Conservation (phyloP, 2,329 filamentous ascomycete genomes). For the Metarhizium anisopliae region DNA sequence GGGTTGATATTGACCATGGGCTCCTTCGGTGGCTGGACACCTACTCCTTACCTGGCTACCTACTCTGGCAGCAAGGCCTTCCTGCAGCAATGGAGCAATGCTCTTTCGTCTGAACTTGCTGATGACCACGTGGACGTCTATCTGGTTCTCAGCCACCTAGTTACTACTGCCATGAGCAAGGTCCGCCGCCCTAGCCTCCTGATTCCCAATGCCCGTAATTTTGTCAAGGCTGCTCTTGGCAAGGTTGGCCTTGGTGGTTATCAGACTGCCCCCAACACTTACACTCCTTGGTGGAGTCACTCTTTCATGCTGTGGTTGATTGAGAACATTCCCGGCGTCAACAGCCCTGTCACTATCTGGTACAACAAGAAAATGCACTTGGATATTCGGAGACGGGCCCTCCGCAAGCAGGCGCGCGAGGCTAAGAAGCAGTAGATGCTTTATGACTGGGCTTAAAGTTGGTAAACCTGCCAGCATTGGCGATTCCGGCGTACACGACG, state of each 20-base stretch:
- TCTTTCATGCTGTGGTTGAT: constrained; percentile 80
- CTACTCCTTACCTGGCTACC: constrained; percentile 85
- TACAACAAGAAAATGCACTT: constrained; percentile 64
- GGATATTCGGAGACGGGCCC: constrained; percentile 70
- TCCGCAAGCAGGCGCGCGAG: constrained; percentile 77
- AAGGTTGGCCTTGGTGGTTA: constrained; percentile 79
- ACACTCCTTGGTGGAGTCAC: constrained; percentile 90
- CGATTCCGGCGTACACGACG: background rate
- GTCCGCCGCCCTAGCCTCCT: constrained; percentile 68
- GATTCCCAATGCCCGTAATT: constrained; percentile 73
- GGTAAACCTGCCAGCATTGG: background rate
- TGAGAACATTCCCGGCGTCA: constrained; percentile 46
- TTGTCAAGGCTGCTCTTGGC: constrained; percentile 67
- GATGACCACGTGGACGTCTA: constrained; percentile 80
- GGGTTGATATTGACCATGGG: constrained; percentile 96
- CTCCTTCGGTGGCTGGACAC: constrained; percentile 86
- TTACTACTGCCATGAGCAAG: constrained; percentile 97
- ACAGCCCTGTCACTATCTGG: constrained; percentile 35
- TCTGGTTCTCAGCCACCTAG: constrained; percentile 82
- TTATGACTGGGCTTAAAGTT: background rate
- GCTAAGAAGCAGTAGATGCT: constrained; percentile 52
- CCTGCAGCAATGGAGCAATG: constrained; percentile 89
- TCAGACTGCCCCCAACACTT: constrained; percentile 72
- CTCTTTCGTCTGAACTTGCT: constrained; percentile 75
- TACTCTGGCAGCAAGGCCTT: constrained; percentile 98